Evolutionary conservation across 2,329 filamentous ascomycete species (phyloP), one percentile per base, ranked within the genome.

Genomic region (Sarocladium brachiariae): DNA sequence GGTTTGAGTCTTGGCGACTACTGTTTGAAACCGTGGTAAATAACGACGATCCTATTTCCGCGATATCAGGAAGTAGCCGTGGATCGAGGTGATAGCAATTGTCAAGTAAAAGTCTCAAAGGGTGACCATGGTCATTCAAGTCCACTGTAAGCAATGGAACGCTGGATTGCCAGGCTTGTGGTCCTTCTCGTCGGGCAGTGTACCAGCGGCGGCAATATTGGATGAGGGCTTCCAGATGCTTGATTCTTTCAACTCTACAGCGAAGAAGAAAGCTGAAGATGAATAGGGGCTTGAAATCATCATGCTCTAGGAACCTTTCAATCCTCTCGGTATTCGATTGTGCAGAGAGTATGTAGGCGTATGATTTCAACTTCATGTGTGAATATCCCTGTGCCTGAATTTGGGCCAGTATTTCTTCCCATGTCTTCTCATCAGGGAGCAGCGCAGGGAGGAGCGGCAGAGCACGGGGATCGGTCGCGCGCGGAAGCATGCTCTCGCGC

Each of bases 141-240:
- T 47, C 43, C 14, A 47, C 27, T 4, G 25, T 47, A n/a, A 47
- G 43, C 25, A 47, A 14, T 4, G 43, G 43, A 9, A 47, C 19
- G 25, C 43, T 33, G 16, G 14, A 3, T 21, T 47, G 43, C 43
- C 25, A 33, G 25, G 11, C 4, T 13, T 19, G 24, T 31, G 43
- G 24, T 3, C 43, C 43, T 3, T 21, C 16, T 13, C 53, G 18
- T 55, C 45, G 23, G 50, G 54, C 11, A 56, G 58, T 47, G 38
- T 58, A 50, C 27, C 55, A 55, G 2, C 38, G 50, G 24, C 50
- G 50, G 39, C 61, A 63, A 11, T 62, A 58, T 6, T 57, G 51
- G 13, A 69, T 57, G 10, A 69, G 53, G 7, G 33, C 43, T 45
- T 56, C 54, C 14, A 69, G 53, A 18, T 47, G 24, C 16, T 47